These are phyloP conservation scores for Aspergillus latus DNA, from an alignment of 2,329 filamentous ascomycete genomes.

Conservation along the genomic window DNA sequence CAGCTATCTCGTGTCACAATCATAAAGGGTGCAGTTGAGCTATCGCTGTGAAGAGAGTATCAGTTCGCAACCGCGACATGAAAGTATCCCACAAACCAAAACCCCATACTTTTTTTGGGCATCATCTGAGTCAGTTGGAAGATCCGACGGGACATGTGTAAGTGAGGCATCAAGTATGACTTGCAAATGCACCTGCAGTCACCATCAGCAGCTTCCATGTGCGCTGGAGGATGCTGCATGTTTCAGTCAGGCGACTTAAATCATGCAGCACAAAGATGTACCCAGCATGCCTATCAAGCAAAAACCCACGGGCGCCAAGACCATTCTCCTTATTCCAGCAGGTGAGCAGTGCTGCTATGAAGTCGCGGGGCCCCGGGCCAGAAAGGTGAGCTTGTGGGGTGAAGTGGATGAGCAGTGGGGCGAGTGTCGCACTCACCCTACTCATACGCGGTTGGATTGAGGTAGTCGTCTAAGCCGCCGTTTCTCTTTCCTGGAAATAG, in stretches of 20 bases:
- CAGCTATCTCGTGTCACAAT: not conserved
- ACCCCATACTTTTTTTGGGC: not conserved
- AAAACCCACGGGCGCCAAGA: too few relatives aligned
- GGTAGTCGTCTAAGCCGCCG: too few relatives aligned
- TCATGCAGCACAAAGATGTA: not conserved
- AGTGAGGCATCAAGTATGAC: not conserved
- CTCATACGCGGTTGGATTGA: too few relatives aligned
- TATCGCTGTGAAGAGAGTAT: not conserved
- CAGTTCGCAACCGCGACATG: not conserved
- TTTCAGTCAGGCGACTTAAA: not conserved
- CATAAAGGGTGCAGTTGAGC: not conserved
- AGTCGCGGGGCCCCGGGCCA: too few relatives aligned
- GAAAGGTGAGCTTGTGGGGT: too few relatives aligned
- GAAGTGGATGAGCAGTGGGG: too few relatives aligned
- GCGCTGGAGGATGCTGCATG: not conserved
- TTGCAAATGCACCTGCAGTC: not conserved
- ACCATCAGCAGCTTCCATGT: not conserved
- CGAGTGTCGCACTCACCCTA: too few relatives aligned
- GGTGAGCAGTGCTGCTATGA: too few relatives aligned
- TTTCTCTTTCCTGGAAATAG: too few relatives aligned
- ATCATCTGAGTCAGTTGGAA: not conserved
- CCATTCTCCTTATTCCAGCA: too few relatives aligned
- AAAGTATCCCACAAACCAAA: not conserved
- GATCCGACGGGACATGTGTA: not conserved
- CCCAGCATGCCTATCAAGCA: not conserved